Evolutionary conservation across 2,329 filamentous ascomycete genomes (phyloP).

Genomic region (Plenodomus tracheiphilus): DNA sequence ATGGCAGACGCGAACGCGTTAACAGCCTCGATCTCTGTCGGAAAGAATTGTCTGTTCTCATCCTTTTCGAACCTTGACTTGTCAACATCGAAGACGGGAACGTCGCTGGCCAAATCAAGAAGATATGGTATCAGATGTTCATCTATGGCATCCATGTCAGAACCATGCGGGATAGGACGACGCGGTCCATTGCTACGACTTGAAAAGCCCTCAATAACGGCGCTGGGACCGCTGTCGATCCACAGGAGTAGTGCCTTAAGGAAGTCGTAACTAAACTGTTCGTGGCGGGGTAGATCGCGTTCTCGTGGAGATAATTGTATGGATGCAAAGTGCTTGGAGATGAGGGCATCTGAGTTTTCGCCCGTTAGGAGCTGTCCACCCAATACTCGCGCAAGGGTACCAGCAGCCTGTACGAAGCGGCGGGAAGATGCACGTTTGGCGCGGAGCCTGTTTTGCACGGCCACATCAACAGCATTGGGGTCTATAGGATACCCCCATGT

Average conservation of each 20-base stretch:
- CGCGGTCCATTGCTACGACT: conserved; percentile 49
- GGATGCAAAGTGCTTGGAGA: conserved; percentile 52
- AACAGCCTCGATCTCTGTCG: conserved; percentile 59
- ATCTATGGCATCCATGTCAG: conserved; percentile 58
- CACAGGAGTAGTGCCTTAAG: conserved; percentile 65
- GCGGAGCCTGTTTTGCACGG: conserved; percentile 59
- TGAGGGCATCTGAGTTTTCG: conserved; percentile 40
- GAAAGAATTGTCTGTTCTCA: conserved; percentile 56
- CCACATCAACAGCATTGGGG: conserved; percentile 56
- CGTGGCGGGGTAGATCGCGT: conserved; percentile 38
- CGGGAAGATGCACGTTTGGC: conserved; percentile 59
- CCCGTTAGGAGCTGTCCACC: conserved; percentile 56
- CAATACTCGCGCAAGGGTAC: conserved; percentile 60
- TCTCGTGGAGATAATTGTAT: conserved; percentile 52
- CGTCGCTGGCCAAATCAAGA: conserved; percentile 54
- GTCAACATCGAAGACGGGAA: conserved; percentile 59
- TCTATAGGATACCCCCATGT: conserved; percentile 64
- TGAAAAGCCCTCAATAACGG: conserved; percentile 61
- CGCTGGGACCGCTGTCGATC: conserved; percentile 61
- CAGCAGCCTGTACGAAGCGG: conserved; percentile 65
- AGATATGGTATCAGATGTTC: conserved; percentile 63
- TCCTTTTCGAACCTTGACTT: conserved; percentile 62
- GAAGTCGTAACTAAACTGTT: conserved; percentile 67
- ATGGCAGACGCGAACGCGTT: conserved; percentile 59
- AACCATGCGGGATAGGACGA: conserved; percentile 57